Evolutionary conservation across 2,329 filamentous ascomycete species (phyloP), one percentile per base, ranked within the genome.

Genomic region (Atkinsonella hypoxylon): DNA sequence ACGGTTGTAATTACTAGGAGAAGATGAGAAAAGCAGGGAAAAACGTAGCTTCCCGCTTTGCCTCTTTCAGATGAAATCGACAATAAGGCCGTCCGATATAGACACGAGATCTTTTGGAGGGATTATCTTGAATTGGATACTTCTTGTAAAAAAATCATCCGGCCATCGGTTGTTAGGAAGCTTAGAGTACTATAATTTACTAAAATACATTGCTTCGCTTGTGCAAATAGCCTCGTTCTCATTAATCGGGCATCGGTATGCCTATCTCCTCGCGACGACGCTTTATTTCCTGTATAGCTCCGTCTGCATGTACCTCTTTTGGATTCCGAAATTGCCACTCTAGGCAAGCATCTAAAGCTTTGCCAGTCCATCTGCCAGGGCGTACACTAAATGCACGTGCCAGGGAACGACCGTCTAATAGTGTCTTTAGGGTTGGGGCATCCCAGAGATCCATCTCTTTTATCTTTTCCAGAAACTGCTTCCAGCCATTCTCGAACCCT

Each of bases 271-370:
- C 64, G 53, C 68, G 73, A 54, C 68, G 72, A 49, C 60, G 64
- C 45, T 67, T 65, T 22, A 88, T 75, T 59, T 83, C 79, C 45
- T 82, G 75, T 49, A 89, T 68, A 1, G 77, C 82, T 2, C 71
- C 77, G 7, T 69, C 59, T 7, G 73, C 66, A 54, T 90, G 83
- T 3, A 75, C 78, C 51, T 71, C 72, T 4, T 74, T 74, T 0
- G 89, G 88, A 61, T 97, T 81, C 38, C 87, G 78, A 48, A 97
- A 76, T 67, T 97, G 93, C 89, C 90, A 97, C 54, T 82, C 82
- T 66, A 94, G 79, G 54, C 88, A 86, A 4, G 89, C 72, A 32
- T 94, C 85, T 45, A 95, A 70, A 3, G 89, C 89, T 44, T 76
- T 75, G 49, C 81, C 81, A 76, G 94, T 85, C 91, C 91, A 97